These are phyloP conservation scores for Ogataea pilisensis DNA, from an alignment of 805 yeast genomes.

Conservation along the genomic window DNA sequence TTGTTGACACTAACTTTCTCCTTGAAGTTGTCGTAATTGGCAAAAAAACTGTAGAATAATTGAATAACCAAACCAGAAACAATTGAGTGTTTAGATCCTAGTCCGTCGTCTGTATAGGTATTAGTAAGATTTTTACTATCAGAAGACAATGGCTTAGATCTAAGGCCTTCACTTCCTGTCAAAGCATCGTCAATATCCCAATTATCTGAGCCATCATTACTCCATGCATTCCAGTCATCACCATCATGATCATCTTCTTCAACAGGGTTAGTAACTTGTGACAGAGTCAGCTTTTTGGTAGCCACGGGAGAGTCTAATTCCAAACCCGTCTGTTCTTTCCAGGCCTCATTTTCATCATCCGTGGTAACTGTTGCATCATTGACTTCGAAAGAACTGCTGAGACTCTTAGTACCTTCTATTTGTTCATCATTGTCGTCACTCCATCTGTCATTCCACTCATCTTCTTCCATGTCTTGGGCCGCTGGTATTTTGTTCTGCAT, in stretches of 20 bases:
- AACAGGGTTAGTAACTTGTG: conserved; percentile 1
- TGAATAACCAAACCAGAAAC: conserved; percentile 12
- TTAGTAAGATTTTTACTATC: conserved; percentile 13
- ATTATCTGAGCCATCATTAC: conserved; percentile 21
- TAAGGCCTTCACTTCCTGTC: conserved; percentile 9
- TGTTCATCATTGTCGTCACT: conserved; percentile 17
- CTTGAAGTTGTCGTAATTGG: conserved; percentile 16
- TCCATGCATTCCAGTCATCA: conserved; percentile 27
- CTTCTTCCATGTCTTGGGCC: conserved; percentile 6
- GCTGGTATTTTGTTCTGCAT: conserved; percentile 3
- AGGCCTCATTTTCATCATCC: conserved; percentile 11
- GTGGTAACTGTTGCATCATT: not conserved
- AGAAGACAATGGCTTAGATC: conserved; percentile 19
- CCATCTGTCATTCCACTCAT: conserved; percentile 26
- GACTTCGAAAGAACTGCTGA: not conserved
- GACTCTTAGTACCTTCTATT: too few relatives aligned
- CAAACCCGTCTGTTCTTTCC: conserved; percentile 6
- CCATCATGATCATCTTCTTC: conserved; percentile 15
- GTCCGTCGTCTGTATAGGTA: conserved; percentile 4
- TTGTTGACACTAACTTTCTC: conserved; percentile 5
- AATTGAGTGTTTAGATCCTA: conserved; percentile 18
- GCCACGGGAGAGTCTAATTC: conserved; percentile 1
- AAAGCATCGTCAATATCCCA: conserved; percentile 25
- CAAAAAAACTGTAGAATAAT: conserved; percentile 17
- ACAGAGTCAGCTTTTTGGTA: not conserved